Evolutionary conservation across 2,329 filamentous ascomycete species (phyloP), one percentile per base, ranked within the genome.

Genomic region (Cladosporium sp.): DNA sequence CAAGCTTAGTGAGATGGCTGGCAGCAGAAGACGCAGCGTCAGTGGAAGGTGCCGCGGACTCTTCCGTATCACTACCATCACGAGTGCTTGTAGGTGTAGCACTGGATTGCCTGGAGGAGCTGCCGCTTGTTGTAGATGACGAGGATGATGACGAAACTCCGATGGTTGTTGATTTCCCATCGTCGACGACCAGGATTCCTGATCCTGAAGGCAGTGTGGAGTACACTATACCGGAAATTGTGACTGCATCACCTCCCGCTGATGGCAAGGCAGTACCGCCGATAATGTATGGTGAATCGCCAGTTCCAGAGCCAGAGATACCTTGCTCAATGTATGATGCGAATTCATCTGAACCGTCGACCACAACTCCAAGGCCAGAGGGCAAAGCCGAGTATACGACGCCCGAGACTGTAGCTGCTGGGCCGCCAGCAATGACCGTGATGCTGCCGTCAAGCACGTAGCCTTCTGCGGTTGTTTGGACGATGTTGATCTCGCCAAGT

Each of bases 401-500:
- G 11, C 54, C 54, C 3, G 56, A 64, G 10, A 64, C 36, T 3
- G 56, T 58, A 16, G 23, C 39, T 8, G 30, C 54, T 25, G 53
- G n/a, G 18, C 62, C 39, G 14, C 62, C 62, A 11, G 62, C 26
- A 11, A 36, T 18, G 14, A 64, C 54, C 1, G 62, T 64, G 39
- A 64, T 43, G 32, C 54, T 64, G 11, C 62, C 54, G 14, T 49
- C 62, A 16, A 64, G 39, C 1, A 64, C 62, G 48, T 64, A 64
- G 43, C 25, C 53, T 30, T 26, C 60, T 21, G 49, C 48, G 11
- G 14, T 18, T 13, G 23, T 46, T 16, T 63, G 49, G 5, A 54
- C 25, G n/a, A 26, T 25, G 18, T 36, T 46, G 21, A 54, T 23
- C 23, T 28, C 21, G 49, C 59, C 48, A 18, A 63, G 14, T 8